Evolutionary conservation across 306 rosid species (phyloP).

Genomic region (Cicer bijugum): DNA sequence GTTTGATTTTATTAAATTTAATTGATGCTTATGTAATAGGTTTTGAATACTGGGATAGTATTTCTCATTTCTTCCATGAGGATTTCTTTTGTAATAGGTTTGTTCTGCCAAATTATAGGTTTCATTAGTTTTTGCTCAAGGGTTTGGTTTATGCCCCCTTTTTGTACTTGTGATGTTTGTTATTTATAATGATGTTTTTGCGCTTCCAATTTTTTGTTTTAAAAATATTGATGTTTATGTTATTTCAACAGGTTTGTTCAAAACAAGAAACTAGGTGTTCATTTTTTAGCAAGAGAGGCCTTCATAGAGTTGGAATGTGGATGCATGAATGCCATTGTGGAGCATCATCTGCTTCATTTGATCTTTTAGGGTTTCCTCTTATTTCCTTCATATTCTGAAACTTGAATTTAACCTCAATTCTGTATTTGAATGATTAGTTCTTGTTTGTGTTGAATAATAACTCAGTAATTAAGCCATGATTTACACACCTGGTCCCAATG

Average conservation of each 20-base stretch:
- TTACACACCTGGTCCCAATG: neutral
- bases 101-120: no score
- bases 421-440: neutral
- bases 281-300: slow-evolving; percentile 67
- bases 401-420: slow-evolving; percentile 1
- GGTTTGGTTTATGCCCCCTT: no score
- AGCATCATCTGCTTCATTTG: slow-evolving; percentile 53
- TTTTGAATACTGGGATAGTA: no score
- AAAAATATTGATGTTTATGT: slow-evolving; percentile 21
- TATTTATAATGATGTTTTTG: no score
- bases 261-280: slow-evolving; percentile 79
- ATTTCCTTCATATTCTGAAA: slow-evolving; percentile 35
- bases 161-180: no score
- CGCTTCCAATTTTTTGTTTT: no score
- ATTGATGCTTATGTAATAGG: neutral
- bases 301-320: slow-evolving; percentile 88
- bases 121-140: no score
- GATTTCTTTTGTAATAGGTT: no score
- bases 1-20: neutral
- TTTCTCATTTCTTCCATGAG: no score
- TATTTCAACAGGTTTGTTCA: slow-evolving; percentile 59
- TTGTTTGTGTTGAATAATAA: slow-evolving; percentile 23
- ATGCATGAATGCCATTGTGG: slow-evolving; percentile 74
- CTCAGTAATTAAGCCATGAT: neutral
- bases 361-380: slow-evolving; percentile 58